Evolutionary conservation across 176 grass and related monocot genomes (phyloP).

Genomic region (Aegilops tauschii): DNA sequence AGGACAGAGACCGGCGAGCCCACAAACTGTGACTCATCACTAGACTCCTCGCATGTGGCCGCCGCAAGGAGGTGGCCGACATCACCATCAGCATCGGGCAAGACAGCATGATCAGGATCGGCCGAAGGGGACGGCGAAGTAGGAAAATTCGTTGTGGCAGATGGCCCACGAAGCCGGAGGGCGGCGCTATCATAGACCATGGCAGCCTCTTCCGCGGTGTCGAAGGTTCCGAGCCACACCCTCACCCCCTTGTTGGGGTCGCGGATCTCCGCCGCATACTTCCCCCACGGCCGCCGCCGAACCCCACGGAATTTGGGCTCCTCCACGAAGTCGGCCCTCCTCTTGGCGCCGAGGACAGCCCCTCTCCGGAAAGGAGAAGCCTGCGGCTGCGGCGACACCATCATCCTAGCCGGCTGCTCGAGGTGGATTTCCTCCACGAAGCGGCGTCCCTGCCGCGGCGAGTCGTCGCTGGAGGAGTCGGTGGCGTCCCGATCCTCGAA

Average conservation of each 20-base stretch:
- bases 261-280: constrained; percentile 62
- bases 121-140: neutral
- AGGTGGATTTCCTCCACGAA: constrained; percentile 42
- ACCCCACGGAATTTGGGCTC: constrained; percentile 42
- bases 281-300: constrained; percentile 45
- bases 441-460: neutral
- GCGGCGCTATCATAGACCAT: constrained; percentile 61
- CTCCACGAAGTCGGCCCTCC: neutral
- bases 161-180: constrained; percentile 57
- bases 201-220: constrained; percentile 84
- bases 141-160: constrained; percentile 72
- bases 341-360: neutral
- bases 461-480: constrained; percentile 47
- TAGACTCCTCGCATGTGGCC: constrained; percentile 42
- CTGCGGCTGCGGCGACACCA: no score
- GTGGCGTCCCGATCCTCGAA: constrained; percentile 44
- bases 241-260: constrained; percentile 39
- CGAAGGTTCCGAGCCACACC: constrained; percentile 81
- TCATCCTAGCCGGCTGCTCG: neutral
- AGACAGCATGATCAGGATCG: neutral
- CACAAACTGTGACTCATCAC: constrained; percentile 60
- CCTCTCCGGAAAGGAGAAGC: neutral
- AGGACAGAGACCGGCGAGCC: constrained; percentile 82
- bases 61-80: neutral
- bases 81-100: neutral